Evolutionary conservation across 1,284 basidiomycete genomes (phyloP).

Genomic region (Rhodotorula sp.): DNA sequence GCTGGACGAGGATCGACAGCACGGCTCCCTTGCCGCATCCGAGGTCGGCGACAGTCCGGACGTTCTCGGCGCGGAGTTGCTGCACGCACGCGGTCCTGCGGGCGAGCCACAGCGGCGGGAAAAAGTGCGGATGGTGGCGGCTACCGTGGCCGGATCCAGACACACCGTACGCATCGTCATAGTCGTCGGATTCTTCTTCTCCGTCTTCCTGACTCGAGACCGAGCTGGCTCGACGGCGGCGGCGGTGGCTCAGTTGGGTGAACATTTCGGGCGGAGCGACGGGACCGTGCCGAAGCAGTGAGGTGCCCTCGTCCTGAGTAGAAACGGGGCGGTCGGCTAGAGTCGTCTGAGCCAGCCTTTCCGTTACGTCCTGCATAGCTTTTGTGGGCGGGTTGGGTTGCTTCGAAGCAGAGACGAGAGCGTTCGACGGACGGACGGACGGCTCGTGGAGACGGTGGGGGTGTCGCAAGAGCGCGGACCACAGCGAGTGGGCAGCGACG

Average conservation of each 20-base stretch:
- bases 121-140: constrained; percentile 52
- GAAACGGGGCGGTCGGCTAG: too few relatives aligned
- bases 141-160: background rate
- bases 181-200: background rate
- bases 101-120: constrained; percentile 68
- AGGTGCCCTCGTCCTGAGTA: too few relatives aligned
- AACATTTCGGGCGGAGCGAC: too few relatives aligned
- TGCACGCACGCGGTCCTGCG: constrained; percentile 69
- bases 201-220: background rate
- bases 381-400: too few relatives aligned
- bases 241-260: background rate
- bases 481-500: too few relatives aligned
- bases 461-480: too few relatives aligned
- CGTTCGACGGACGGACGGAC: too few relatives aligned
- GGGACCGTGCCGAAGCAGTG: too few relatives aligned
- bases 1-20: constrained; percentile 65
- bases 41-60: constrained; percentile 67
- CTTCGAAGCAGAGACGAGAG: too few relatives aligned
- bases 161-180: constrained; percentile 12
- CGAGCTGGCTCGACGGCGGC: background rate
- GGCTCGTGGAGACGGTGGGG: too few relatives aligned
- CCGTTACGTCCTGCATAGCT: too few relatives aligned
- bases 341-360: too few relatives aligned
- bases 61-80: constrained; percentile 59
- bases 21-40: constrained; percentile 76